A percentile compares a stretch with the other conserved stretches of the same genome.
These are phyloP conservation scores for Pichia sp. DNA, from an alignment of 1,139 yeast genomes.

Conservation along the genomic window DNA sequence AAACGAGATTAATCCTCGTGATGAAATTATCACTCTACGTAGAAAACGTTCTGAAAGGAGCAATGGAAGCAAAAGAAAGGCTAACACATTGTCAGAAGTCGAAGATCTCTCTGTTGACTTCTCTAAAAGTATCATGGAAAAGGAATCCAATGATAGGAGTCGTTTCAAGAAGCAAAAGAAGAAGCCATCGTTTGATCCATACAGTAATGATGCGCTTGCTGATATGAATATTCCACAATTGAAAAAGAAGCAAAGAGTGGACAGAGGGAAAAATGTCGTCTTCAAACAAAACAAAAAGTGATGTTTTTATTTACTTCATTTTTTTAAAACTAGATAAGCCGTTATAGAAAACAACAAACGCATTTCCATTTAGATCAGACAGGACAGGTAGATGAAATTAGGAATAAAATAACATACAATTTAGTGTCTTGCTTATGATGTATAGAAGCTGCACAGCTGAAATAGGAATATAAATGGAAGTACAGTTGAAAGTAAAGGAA, in stretches of 20 bases:
- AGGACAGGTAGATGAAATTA: too few species aligned
- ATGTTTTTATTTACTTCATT: too few species aligned
- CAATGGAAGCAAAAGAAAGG: constrained; percentile 16
- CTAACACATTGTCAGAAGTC: constrained; percentile 17
- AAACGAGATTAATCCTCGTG: constrained; percentile 30
- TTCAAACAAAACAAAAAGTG: constrained; percentile 21
- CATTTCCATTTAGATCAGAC: too few species aligned
- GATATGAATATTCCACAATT: constrained; percentile 23
- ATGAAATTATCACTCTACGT: constrained; percentile 56
- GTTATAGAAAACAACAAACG: too few species aligned
- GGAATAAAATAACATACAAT: background rate
- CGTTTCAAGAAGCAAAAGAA: constrained; percentile 32
- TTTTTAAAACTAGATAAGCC: too few species aligned
- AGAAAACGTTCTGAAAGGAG: constrained; percentile 26
- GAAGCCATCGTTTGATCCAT: constrained; percentile 61
- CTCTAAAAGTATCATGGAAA: constrained; percentile 43
- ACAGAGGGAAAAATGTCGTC: constrained; percentile 27
- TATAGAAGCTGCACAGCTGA: background rate
- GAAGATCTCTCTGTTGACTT: constrained; percentile 40
- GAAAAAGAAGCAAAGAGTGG: constrained; percentile 27
- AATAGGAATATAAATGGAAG: background rate
- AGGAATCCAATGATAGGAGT: constrained; percentile 23
- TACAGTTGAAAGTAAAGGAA: too few species aligned
- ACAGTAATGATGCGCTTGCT: constrained; percentile 34
- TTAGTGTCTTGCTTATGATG: background rate